A percentile compares a stretch with the other conserved stretches of the same genome.
Conservation (phyloP, 345 rosid genomes). For the Corchorus capsularis region DNA sequence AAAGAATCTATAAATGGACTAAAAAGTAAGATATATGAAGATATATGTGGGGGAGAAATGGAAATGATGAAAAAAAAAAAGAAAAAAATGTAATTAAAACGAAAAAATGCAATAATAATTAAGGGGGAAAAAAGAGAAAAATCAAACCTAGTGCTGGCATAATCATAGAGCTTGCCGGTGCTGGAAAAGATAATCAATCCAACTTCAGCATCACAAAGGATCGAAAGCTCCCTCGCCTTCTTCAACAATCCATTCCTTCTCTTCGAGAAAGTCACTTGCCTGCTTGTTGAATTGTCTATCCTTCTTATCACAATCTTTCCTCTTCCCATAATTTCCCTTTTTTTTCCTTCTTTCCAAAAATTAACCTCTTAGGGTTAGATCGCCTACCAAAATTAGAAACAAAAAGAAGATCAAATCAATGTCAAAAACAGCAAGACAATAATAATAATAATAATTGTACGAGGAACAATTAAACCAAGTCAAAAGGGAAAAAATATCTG, state of each 20-base stretch:
- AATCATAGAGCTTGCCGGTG: slow-evolving; percentile 54
- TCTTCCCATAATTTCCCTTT: slow-evolving; percentile 75
- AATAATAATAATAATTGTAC: background rate
- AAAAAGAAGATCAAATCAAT: slow-evolving; percentile 2
- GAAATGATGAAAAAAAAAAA: slow-evolving; percentile 3
- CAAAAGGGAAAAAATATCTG: too few species aligned
- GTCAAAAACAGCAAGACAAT: background rate
- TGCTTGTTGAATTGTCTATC: slow-evolving; percentile 57
- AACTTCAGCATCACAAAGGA: slow-evolving; percentile 54
- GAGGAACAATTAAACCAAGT: background rate
- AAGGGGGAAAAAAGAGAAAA: background rate
- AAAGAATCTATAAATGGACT: too few species aligned
- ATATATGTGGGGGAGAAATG: too few species aligned
- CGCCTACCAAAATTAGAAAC: too few species aligned
- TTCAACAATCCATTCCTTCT: slow-evolving; percentile 51
- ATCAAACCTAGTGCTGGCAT: slow-evolving; percentile 52
- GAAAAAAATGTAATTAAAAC: too few species aligned
- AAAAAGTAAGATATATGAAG: too few species aligned
- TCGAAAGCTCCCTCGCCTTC: slow-evolving; percentile 58
- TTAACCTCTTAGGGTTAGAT: too few species aligned
- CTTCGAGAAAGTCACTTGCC: slow-evolving; percentile 63
- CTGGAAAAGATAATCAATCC: slow-evolving; percentile 56
- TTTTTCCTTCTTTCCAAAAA: too few species aligned
- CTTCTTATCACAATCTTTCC: slow-evolving; percentile 59
- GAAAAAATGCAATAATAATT: too few species aligned